phyloP scores from a whole-genome alignment of 768 basidiomycete species.

The Leucocoprinus leucothites region DNA sequence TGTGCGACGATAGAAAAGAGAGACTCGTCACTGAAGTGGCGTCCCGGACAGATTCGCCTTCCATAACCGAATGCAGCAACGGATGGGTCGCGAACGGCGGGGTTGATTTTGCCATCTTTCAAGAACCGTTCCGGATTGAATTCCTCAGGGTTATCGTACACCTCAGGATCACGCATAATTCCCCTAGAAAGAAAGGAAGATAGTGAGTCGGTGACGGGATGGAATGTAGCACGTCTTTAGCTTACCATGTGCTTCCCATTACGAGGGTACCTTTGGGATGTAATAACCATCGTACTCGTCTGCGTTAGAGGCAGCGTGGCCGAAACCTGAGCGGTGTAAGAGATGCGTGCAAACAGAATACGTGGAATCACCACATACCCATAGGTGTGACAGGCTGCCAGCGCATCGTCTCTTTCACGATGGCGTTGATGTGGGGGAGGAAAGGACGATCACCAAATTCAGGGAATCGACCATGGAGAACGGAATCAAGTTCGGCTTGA shows the following conservation, averaged over 20 bases:
- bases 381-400: constrained; percentile 30
- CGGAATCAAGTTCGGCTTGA: constrained; percentile 19
- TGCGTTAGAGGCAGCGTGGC: constrained; percentile 19
- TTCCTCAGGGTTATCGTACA: constrained; percentile 27
- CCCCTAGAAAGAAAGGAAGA: background rate
- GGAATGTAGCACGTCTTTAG: constrained; percentile 5
- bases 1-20: constrained; percentile 19
- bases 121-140: constrained; percentile 31
- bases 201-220: background rate
- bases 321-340: constrained; percentile 12
- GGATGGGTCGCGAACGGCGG: constrained; percentile 10
- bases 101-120: constrained; percentile 17
- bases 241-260: constrained; percentile 21
- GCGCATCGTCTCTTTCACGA: constrained; percentile 34
- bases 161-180: constrained; percentile 27
- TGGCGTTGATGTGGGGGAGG: constrained; percentile 32
- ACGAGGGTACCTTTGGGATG: constrained; percentile 31
- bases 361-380: constrained; percentile 11
- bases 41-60: constrained; percentile 24
- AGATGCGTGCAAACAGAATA: constrained; percentile 11
- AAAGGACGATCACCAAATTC: constrained; percentile 19
- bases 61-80: constrained; percentile 19
- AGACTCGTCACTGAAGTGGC: constrained; percentile 18
- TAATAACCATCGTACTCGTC: constrained; percentile 34
- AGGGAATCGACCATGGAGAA: constrained; percentile 28